phyloP scores from a whole-genome alignment of 805 yeast genomes.

The Kuraishia hungarica region DNA sequence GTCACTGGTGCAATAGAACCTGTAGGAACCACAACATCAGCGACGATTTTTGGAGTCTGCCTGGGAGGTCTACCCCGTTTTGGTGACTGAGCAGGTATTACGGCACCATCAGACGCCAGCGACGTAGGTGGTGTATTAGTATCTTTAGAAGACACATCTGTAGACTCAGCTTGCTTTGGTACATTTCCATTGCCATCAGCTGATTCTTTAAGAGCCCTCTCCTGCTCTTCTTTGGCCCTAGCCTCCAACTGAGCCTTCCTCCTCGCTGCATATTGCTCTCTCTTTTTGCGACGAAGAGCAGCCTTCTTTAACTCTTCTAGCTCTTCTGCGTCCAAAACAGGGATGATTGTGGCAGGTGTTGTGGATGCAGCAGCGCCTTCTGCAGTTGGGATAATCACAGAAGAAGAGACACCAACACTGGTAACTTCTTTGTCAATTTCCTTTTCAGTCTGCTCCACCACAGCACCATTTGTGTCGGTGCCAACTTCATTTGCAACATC shows the following conservation, averaged over 20 bases:
- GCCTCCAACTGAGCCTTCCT: background rate
- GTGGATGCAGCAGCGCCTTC: background rate
- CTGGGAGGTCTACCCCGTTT: background rate
- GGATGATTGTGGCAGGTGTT: background rate
- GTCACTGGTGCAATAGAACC: no score
- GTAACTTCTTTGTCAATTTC: background rate
- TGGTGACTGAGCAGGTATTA: background rate
- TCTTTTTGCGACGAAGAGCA: background rate
- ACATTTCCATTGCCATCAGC: background rate
- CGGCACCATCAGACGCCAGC: background rate
- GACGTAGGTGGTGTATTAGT: background rate
- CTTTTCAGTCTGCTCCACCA: slow-evolving; percentile 11
- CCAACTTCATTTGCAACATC: background rate
- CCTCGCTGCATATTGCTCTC: background rate
- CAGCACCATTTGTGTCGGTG: slow-evolving; percentile 7
- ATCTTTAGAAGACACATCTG: background rate
- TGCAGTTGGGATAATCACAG: background rate
- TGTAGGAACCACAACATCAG: background rate
- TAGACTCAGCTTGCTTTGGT: background rate
- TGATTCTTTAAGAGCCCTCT: background rate
- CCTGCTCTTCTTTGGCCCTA: slow-evolving; percentile 1
- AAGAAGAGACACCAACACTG: background rate
- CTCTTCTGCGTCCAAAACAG: background rate
- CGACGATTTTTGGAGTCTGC: background rate
- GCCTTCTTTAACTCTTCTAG: background rate